These are phyloP conservation scores for Penicillium coffeae DNA, from an alignment of 495 filamentous ascomycete species.

Conservation along the genomic window DNA sequence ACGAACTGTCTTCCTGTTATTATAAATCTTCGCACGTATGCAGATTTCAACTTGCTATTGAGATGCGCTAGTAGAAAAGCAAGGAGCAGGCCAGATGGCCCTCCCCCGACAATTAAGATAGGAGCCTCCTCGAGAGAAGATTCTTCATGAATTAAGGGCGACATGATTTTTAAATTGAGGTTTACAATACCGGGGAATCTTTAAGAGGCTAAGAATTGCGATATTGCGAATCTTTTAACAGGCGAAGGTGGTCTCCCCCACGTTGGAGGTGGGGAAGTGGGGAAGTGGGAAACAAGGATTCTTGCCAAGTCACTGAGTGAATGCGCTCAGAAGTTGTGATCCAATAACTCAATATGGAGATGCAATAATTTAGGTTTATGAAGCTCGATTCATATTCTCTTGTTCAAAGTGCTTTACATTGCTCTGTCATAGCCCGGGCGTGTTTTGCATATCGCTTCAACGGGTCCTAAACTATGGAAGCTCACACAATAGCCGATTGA, in stretches of 20 bases:
- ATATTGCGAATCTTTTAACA: not conserved
- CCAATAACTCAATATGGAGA: no score
- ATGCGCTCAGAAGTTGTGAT: no score
- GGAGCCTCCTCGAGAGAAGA: conserved; percentile 2
- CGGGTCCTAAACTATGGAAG: no score
- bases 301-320: no score
- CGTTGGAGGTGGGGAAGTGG: not conserved
- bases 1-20: conserved; percentile 10
- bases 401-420: no score
- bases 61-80: conserved; percentile 4
- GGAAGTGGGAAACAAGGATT: conserved; percentile 31
- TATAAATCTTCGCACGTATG: not conserved
- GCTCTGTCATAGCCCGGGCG: no score
- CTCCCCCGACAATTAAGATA: conserved; percentile 5
- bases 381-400: no score
- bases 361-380: no score
- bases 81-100: conserved; percentile 7
- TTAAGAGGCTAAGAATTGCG: not conserved
- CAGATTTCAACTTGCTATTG: not conserved
- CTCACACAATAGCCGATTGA: no score
- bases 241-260: not conserved
- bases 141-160: not conserved
- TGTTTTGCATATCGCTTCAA: no score
- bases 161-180: not conserved
- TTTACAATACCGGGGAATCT: not conserved